Evolutionary conservation across 108 stramenopile genomes (phyloP), one percentile per base, ranked within the genome.

Genomic region (Pseudonitzschia pungens): DNA sequence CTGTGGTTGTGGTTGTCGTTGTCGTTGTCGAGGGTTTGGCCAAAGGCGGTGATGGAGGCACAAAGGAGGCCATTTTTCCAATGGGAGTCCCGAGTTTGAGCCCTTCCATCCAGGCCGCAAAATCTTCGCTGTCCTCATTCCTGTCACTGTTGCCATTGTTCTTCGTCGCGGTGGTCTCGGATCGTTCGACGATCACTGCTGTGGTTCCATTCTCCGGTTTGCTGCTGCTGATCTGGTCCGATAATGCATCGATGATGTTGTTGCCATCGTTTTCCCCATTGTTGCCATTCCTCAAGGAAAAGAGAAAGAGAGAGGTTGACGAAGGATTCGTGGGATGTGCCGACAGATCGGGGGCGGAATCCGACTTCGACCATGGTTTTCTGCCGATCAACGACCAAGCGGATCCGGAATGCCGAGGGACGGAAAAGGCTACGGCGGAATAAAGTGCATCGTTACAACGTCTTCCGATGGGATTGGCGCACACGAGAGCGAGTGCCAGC

Each of bases 21-120:
- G 45, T 48, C 45, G 45, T 48, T 48, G 3, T 48, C 20, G 27
- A 1, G 8, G 8, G 2, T 6, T 14, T 33, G 32, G 1, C 62
- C 4, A 2, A 28, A 2, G 8, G 3, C 32, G 10, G 5, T 15
- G 22, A 2, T 33, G 29, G 20, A 11, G 66, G n/a, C 42, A 18
- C 32, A 18, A 24, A 65, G 18, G 66, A 67, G 2, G 66, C 42
- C 54, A 55, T 21, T 10, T 55, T 55, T 26, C 54, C 54, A 4
- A 44, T 21, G 28, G 45, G 48, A 45, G 27, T 67, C n/a, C 45
- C 66, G n/a, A 43, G 14, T 12, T 22, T 31, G 24, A 71, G 28
- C 24, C 55, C 71, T 44, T 71, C 57, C 57, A 71, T 59, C 71
- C 71, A 71, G 12, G 40, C 22, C 36, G 58, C 36, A 43, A 71